phyloP scores from a whole-genome alignment of 768 basidiomycete species.

The Cystoderma amianthinum region DNA sequence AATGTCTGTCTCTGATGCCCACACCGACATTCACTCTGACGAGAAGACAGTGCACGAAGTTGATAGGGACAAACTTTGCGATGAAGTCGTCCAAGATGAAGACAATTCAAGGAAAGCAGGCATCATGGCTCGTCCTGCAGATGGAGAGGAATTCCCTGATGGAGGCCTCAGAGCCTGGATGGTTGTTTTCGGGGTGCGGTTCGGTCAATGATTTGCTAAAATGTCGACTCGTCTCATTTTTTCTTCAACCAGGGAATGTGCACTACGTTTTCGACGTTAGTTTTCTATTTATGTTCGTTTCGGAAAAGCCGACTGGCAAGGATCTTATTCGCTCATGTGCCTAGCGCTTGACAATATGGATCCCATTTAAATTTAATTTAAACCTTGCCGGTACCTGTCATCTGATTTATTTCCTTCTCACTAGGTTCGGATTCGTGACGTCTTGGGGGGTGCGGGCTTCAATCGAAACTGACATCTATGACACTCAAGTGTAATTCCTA shows the following conservation, averaged over 20 bases:
- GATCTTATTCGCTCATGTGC: too few species aligned
- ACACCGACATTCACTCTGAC: too few species aligned
- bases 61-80: too few species aligned
- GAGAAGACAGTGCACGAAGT: too few species aligned
- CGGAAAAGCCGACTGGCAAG: not conserved
- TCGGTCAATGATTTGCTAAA: too few species aligned
- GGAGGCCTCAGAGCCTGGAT: constrained; percentile 39
- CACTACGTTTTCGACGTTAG: constrained; percentile 39
- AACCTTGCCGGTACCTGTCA: not conserved
- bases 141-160: constrained; percentile 27
- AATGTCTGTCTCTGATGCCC: too few species aligned
- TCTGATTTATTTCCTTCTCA: constrained; percentile 7
- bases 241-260: constrained; percentile 44
- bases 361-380: not conserved
- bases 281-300: constrained; percentile 5
- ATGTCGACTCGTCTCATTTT: too few species aligned
- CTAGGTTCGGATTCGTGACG: constrained; percentile 65
- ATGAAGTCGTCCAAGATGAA: too few species aligned
- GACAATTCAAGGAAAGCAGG: too few species aligned
- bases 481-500: not conserved
- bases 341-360: not conserved
- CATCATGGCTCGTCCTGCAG: too few species aligned
- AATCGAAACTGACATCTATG: not conserved
- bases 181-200: constrained; percentile 35
- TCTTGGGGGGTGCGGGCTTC: constrained; percentile 57